Base-by-base conservation (phyloP, 2,329 filamentous ascomycete species). In the Arthrobotrys conoides region DNA sequence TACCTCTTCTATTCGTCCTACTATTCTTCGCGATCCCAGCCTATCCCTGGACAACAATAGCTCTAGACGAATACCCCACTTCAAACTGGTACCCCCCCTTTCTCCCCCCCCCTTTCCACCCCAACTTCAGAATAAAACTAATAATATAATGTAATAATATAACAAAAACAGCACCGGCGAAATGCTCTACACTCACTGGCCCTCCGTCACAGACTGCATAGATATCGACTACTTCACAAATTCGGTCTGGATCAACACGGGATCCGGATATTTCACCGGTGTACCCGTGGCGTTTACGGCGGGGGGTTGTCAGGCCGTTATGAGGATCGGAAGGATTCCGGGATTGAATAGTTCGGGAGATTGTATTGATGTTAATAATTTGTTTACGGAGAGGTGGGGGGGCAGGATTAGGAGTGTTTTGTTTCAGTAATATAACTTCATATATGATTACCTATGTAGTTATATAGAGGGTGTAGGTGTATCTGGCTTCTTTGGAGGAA, bases 131-230 rank as follows among this genome's bases (percentile, higher is more conserved):
- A 5, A 38, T 38, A 24, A 12, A 9, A 6, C 41, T 46, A n/a
- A 30, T 30, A n/a, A 30, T 30, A 30, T 30, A 30, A 6, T 30
- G 6, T 30, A n/a, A 46, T 16, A 18, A 9, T 3, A 46, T 18
- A 24, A 12, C 14, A 1, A 12, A 24, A 18, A 18, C 38, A 78
- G 75, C 18, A 72, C 75, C 8, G 75, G 75, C 5, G 33, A 68
- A 18, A 68, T 78, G 63, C 55, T 72, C 12, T 78, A 68, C 36
- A 78, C 75, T 8, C 75, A 78, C 36, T 72, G 75, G 75, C 75
- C 75, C 3, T 72, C 68, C 22, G 63, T 78, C 22, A 55, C 61
- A 0, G 75, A 78, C 48, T 72, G 75, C 63, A 69, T 78, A 38
- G 63, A 78, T 12, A 51, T 78, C 12, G 75, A 78, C 68, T 78